Evolutionary conservation across 2,329 filamentous ascomycete genomes (phyloP), one percentile per base, ranked within the genome.

Genomic region (Scedosporium boydii): DNA sequence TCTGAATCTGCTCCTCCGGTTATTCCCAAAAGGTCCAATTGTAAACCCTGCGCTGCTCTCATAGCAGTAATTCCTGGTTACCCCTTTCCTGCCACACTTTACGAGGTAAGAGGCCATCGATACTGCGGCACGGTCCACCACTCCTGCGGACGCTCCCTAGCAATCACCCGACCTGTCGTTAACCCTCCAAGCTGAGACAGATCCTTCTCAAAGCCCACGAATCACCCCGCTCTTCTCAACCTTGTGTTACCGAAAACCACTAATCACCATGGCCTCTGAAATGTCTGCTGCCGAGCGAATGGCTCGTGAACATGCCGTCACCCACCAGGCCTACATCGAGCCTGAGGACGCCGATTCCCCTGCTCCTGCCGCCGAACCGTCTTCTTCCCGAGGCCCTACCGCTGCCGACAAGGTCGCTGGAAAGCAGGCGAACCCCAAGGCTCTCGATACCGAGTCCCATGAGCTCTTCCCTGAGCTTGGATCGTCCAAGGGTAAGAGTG

Each of bases 381-480:
- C 78, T 60, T 76, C 80, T 62, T 77, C 77, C 57, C 79, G 78
- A 75, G 75, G 74, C 61, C 76, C 77, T 61, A 74, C 80, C 23
- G 73, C 82, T 69, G 85, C 85, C 64, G 77, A 84, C 60, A 90
- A 89, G 75, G 81, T 85, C 64, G 83, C 84, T 55, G 85, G 83
- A 61, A 91, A 90, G 78, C 85, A 89, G 72, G 87, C 87, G 72
- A 80, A 83, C 62, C 75, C 77, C 53, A 69, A 80, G 46, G 62
- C 69, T 60, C 78, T 97, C 65, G 91, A 98, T 74, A 93, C 91
- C 21, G 84, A 90, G 70, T 96, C 91, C 18, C 90, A 96, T 71
- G 93, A 98, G 75, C 80, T 90, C 64, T 99, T 99, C 82, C 95
- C 95, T n/a, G 87, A 93, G 68, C 84, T 99, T 57, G 93, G 93